These are phyloP conservation scores for Tagetes erecta DNA, from an alignment of 129 eudicot genomes.

Conservation along the genomic window DNA sequence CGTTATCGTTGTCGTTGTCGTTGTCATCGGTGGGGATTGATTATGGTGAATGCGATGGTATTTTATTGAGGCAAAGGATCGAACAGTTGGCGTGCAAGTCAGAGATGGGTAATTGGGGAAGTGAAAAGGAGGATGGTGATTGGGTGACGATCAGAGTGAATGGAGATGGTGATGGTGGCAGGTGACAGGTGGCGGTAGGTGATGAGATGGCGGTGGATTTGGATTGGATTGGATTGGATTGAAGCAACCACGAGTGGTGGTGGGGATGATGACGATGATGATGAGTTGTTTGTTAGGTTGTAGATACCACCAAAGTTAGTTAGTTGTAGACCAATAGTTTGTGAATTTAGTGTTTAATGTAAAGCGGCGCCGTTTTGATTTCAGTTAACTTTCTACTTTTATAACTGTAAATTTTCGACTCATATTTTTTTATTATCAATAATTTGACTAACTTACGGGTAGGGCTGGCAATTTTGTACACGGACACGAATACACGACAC, in stretches of 20 bases:
- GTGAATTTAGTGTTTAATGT: neutral
- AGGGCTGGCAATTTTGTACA: too few species aligned
- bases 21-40: constrained; percentile 7
- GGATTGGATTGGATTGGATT: constrained; percentile 20
- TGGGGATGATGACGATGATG: neutral
- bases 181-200: constrained; percentile 41
- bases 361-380: neutral
- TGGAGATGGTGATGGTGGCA: constrained; percentile 21
- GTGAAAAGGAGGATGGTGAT: constrained; percentile 41
- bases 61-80: constrained; percentile 37
- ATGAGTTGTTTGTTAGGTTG: neutral
- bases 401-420: too few species aligned
- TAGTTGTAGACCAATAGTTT: neutral
- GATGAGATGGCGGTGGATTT: constrained; percentile 33
- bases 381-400: neutral
- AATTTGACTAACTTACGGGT: too few species aligned
- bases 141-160: constrained; percentile 59
- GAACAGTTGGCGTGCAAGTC: constrained; percentile 42
- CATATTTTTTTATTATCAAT: too few species aligned
- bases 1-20: neutral
- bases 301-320: constrained; percentile 11
- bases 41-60: neutral
- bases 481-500: too few species aligned
- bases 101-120: constrained; percentile 40
- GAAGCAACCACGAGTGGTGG: constrained; percentile 20